Percentiles rank a stretch among this genome's conserved stretches.
Conservation (phyloP, 2,329 filamentous ascomycete species). For the Madurella mycetomatis region DNA sequence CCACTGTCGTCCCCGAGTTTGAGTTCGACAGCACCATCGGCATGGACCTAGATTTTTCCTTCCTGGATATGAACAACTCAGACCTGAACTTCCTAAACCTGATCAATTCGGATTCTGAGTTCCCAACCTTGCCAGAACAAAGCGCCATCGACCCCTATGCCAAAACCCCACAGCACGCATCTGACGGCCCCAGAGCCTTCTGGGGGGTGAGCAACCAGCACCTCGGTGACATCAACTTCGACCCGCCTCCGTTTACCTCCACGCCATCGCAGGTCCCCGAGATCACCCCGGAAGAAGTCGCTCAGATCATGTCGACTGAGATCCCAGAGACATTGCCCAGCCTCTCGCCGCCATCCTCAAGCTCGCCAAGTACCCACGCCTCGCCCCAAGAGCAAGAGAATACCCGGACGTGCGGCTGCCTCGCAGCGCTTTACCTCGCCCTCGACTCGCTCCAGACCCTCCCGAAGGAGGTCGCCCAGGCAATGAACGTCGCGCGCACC, state of each 20-base stretch:
- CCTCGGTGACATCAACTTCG: conserved; percentile 21
- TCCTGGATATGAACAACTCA: conserved; percentile 31
- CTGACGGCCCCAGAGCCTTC: conserved; percentile 6
- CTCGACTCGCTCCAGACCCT: conserved; percentile 47
- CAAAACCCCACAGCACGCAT: conserved; percentile 8
- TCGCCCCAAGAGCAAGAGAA: conserved; percentile 4
- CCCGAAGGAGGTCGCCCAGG: conserved; percentile 40
- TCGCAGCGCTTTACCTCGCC: conserved; percentile 46
- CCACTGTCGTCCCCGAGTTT: conserved; percentile 16
- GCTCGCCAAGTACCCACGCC: conserved; percentile 9
- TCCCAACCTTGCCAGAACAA: conserved; percentile 6
- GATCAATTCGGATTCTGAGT: conserved; percentile 27
- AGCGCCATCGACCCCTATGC: conserved; percentile 3
- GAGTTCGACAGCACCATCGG: conserved; percentile 23
- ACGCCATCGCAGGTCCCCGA: conserved; percentile 7
- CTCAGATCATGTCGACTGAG: conserved; percentile 14
- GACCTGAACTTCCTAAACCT: conserved; percentile 38
- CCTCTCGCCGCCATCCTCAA: conserved; percentile 18
- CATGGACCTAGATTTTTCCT: conserved; percentile 33
- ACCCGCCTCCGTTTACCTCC: neutral
- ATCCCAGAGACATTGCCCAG: conserved; percentile 13
- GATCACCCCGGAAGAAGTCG: conserved; percentile 19
- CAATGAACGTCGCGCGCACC: conserved; percentile 45
- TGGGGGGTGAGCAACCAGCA: conserved; percentile 16
- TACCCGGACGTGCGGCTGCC: conserved; percentile 41